A percentile compares a stretch with the other conserved stretches of the same genome.
These are phyloP conservation scores for Pseudognaphalium luteoalbum DNA, from an alignment of 129 eudicot genomes.

Conservation along the genomic window DNA sequence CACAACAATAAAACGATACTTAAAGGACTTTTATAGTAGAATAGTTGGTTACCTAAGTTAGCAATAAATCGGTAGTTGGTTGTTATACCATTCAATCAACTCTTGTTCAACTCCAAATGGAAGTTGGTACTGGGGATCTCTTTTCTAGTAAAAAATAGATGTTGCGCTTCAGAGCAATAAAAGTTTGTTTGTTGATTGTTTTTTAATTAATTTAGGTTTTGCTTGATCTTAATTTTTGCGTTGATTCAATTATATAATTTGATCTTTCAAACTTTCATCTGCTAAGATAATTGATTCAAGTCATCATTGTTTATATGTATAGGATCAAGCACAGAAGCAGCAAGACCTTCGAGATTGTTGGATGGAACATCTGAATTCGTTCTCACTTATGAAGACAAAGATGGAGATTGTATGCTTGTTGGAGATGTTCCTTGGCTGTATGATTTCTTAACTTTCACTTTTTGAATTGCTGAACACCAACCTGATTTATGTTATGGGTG, in stretches of 20 bases:
- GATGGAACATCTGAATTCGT: conserved; percentile 81
- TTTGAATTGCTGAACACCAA: background rate
- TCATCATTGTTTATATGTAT: conserved; percentile 20
- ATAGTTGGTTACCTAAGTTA: no score
- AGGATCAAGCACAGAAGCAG: conserved; percentile 50
- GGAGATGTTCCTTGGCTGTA: conserved; percentile 99
- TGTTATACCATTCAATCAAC: no score
- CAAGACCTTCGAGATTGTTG: conserved; percentile 57
- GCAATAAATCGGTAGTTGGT: no score
- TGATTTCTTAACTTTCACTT: conserved; percentile 24
- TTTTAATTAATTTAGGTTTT: background rate
- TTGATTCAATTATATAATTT: background rate
- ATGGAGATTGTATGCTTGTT: conserved; percentile 98
- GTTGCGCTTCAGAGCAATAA: background rate
- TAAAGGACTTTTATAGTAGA: no score
- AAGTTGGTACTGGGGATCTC: background rate
- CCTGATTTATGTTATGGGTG: background rate
- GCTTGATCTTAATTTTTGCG: conserved; percentile 13
- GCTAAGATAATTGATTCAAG: background rate
- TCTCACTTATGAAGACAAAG: conserved; percentile 96
- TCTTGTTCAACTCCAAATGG: background rate
- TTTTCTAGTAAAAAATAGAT: background rate
- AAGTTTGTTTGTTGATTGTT: conserved; percentile 16
- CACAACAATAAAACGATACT: no score
- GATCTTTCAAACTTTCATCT: conserved; percentile 4